Evolutionary conservation across 768 basidiomycete species (phyloP).

Genomic region (Cyathus striatus): DNA sequence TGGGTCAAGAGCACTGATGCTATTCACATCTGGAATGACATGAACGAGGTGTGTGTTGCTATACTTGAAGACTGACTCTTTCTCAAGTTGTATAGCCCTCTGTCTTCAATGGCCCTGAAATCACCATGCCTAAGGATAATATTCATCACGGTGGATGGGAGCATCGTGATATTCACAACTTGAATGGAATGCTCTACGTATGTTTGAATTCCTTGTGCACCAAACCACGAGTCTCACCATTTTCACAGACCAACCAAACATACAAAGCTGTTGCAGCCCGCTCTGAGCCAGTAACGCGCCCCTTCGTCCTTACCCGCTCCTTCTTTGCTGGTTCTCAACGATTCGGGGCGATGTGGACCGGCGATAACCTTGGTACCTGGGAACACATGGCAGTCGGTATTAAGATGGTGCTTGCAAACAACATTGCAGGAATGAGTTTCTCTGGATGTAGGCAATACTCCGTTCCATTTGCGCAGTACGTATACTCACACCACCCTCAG

Average conservation of each 20-base stretch:
- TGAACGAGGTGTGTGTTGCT: constrained; percentile 78
- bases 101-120: constrained; percentile 98
- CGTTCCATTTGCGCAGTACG: neutral
- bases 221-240: neutral
- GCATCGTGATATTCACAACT: constrained; percentile 94
- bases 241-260: constrained; percentile 72
- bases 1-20: constrained; percentile 80
- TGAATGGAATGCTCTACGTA: constrained; percentile 93
- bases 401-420: constrained; percentile 88
- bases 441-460: constrained; percentile 65
- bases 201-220: constrained; percentile 15
- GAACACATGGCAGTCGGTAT: constrained; percentile 93
- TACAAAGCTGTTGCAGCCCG: constrained; percentile 74
- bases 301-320: constrained; percentile 92
- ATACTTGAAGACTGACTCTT: neutral
- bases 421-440: constrained; percentile 88
- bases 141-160: constrained; percentile 96
- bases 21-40: constrained; percentile 97
- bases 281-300: constrained; percentile 70
- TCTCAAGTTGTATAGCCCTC: constrained; percentile 55
- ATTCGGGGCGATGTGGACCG: constrained; percentile 98
- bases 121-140: constrained; percentile 61
- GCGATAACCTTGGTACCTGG: constrained; percentile 97
- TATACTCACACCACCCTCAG: constrained; percentile 32
- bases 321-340: constrained; percentile 96